Conservation (phyloP, 2,329 filamentous ascomycete species). For the Fusarium tanahbumbuense region DNA sequence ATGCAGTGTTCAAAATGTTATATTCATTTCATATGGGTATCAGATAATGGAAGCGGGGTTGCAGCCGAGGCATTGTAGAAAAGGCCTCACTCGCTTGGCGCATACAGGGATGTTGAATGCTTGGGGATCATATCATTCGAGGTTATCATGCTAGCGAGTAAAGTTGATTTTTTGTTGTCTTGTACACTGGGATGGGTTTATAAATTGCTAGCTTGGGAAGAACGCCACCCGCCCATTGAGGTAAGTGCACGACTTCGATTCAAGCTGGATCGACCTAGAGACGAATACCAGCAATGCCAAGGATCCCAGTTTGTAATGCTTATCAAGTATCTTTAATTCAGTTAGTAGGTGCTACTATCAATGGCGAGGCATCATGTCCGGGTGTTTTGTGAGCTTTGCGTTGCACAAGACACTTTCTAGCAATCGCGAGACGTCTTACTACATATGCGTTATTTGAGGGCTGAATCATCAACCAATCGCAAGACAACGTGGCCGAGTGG, state of each 20-base stretch:
- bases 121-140: no score
- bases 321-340: fast-evolving
- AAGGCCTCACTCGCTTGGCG: neutral
- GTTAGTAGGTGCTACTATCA: no score
- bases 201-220: no score
- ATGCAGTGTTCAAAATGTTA: no score
- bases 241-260: neutral
- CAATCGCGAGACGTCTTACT: fast-evolving
- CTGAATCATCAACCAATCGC: neutral
- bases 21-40: fast-evolving
- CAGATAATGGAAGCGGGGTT: neutral
- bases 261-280: no score
- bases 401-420: neutral
- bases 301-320: no score
- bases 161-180: fast-evolving
- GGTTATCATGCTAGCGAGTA: neutral
- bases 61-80: neutral
- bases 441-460: fast-evolving
- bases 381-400: fast-evolving
- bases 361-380: no score
- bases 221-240: fast-evolving
- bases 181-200: fast-evolving
- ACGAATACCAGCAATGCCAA: no score
- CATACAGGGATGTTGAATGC: neutral
- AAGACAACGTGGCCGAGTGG: conserved; percentile 26